Percentiles rank a stretch among this genome's conserved stretches.
Evolutionary conservation across 2,329 filamentous ascomycete genomes (phyloP).

Genomic region (Golovinomyces cichoracearum): DNA sequence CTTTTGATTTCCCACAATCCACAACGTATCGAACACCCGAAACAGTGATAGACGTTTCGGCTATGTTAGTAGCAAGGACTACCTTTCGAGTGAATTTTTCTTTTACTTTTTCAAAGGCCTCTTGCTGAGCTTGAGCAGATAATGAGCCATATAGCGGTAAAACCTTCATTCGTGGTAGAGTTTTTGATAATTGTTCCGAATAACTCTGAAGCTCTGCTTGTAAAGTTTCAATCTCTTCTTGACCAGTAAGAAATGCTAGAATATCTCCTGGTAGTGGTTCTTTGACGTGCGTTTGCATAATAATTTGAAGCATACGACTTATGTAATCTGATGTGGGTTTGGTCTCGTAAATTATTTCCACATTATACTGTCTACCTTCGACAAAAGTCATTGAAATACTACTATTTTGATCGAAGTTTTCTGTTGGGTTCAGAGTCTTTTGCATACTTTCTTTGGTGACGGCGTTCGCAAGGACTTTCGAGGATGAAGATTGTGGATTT

Average conservation of each 20-base stretch:
- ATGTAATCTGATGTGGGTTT: slow-evolving; percentile 57
- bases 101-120: slow-evolving; percentile 53
- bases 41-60: slow-evolving; percentile 93
- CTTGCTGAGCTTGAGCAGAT: slow-evolving; percentile 61
- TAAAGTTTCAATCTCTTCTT: slow-evolving; percentile 70
- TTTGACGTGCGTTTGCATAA: slow-evolving; percentile 66
- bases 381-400: slow-evolving; percentile 26
- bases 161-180: slow-evolving; percentile 45
- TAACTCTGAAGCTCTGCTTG: slow-evolving; percentile 64
- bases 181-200: slow-evolving; percentile 41
- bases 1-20: slow-evolving; percentile 79
- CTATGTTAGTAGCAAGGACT: slow-evolving; percentile 85
- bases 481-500: neutral
- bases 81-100: slow-evolving; percentile 58
- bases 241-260: slow-evolving; percentile 71
- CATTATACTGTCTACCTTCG: slow-evolving; percentile 66
- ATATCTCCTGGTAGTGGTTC: slow-evolving; percentile 87
- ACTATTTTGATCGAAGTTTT: neutral
- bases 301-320: slow-evolving; percentile 52
- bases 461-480: slow-evolving; percentile 3
- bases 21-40: slow-evolving; percentile 78
- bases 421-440: neutral
- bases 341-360: slow-evolving; percentile 49
- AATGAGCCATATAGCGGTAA: slow-evolving; percentile 77
- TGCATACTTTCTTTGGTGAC: slow-evolving; percentile 3